These are phyloP conservation scores for Rubroshorea leprosula DNA, from an alignment of 345 rosid genomes.

Conservation along the genomic window DNA sequence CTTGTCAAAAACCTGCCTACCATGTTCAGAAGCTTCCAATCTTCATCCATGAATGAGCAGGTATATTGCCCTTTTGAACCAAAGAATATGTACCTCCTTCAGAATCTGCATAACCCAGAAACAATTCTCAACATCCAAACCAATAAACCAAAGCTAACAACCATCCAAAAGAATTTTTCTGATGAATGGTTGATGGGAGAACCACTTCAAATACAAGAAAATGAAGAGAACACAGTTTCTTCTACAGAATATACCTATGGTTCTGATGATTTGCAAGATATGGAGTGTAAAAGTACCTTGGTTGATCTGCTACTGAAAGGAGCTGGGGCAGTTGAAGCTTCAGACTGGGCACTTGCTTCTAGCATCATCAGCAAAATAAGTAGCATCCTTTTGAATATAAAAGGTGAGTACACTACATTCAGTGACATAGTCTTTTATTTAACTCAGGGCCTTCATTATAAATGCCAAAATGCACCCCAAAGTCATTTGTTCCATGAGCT, in stretches of 20 bases:
- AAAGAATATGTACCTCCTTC: neutral
- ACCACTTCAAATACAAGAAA: neutral
- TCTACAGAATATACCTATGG: no score
- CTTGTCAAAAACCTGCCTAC: neutral
- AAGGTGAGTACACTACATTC: constrained; percentile 5
- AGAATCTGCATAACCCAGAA: neutral
- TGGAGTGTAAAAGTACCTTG: neutral
- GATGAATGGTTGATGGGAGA: neutral
- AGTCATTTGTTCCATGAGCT: neutral
- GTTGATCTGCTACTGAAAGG: neutral
- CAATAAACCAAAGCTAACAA: neutral
- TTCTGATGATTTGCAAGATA: neutral
- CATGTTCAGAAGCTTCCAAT: neutral
- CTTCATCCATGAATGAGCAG: neutral
- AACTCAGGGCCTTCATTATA: constrained; percentile 21
- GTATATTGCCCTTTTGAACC: neutral
- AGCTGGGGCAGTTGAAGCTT: neutral
- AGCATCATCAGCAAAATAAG: constrained; percentile 15
- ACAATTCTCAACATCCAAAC: neutral
- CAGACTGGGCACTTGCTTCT: constrained; percentile 19
- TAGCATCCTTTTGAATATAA: constrained; percentile 1
- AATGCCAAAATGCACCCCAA: constrained; percentile 8
- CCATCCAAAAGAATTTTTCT: neutral
- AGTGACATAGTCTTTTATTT: constrained; percentile 25
- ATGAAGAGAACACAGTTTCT: neutral